phyloP scores from a whole-genome alignment of 2,329 filamentous ascomycete species.

The Pyrenochaeta sp. region DNA sequence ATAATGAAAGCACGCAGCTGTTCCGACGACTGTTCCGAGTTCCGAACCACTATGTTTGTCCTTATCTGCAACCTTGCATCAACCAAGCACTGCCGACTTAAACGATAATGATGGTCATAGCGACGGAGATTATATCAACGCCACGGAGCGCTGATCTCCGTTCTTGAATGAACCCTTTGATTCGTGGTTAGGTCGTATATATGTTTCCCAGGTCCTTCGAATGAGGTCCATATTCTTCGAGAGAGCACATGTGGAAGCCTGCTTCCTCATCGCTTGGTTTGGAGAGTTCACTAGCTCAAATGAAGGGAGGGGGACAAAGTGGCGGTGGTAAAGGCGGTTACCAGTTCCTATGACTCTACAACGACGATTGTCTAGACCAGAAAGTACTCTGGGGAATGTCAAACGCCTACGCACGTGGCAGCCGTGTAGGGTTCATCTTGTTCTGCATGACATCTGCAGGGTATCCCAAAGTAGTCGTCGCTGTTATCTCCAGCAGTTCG shows the following conservation, averaged over 20 bases:
- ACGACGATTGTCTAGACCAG: neutral
- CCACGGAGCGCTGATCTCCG: neutral
- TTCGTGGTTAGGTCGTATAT: neutral
- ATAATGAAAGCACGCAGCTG: neutral
- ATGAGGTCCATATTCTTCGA: neutral
- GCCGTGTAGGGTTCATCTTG: neutral
- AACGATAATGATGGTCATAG: neutral
- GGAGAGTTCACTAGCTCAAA: too few relatives aligned
- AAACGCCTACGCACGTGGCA: neutral
- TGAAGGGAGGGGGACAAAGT: too few relatives aligned
- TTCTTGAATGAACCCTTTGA: neutral
- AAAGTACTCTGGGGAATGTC: neutral
- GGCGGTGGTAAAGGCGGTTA: too few relatives aligned
- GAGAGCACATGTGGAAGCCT: neutral
- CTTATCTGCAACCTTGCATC: neutral
- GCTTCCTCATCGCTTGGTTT: neutral
- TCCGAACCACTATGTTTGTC: neutral
- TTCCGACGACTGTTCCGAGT: neutral
- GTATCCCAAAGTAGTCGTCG: neutral
- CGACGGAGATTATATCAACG: neutral
- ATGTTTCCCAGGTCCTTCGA: neutral
- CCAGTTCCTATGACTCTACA: neutral
- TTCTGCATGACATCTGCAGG: neutral
- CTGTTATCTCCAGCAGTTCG: conserved; percentile 1
- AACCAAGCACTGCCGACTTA: neutral